Evolutionary conservation across 2,329 filamentous ascomycete genomes (phyloP).

Genomic region (Rutstroemia sydowiana): DNA sequence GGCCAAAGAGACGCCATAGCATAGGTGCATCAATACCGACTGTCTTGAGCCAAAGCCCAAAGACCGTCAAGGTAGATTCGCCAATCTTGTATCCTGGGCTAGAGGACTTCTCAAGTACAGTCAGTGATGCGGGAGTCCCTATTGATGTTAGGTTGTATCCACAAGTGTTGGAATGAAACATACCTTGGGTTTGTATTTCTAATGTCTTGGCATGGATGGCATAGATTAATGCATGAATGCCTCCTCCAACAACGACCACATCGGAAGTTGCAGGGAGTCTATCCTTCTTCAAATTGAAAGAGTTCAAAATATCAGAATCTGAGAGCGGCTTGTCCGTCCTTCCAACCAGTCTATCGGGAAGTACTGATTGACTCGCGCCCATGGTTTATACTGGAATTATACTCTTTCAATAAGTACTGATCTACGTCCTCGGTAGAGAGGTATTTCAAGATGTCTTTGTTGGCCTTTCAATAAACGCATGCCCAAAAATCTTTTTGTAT

Average conservation of each 20-base stretch:
- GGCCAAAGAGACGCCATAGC: conserved; percentile 21
- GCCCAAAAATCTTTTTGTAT: too few relatives aligned
- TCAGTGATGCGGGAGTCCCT: conserved; percentile 7
- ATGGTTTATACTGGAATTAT: not conserved
- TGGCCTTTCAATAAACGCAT: too few relatives aligned
- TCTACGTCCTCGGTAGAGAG: too few relatives aligned
- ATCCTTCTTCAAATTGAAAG: not conserved
- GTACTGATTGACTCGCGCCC: not conserved
- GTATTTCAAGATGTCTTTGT: too few relatives aligned
- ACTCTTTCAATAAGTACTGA: not conserved
- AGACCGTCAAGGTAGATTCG: conserved; percentile 23
- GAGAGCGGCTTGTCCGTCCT: not conserved
- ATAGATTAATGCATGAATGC: conserved; percentile 23
- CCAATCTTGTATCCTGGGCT: conserved; percentile 25
- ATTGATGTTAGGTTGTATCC: not conserved
- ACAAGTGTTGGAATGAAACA: not conserved
- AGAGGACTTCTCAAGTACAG: conserved; percentile 19
- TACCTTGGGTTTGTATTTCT: conserved; percentile 8
- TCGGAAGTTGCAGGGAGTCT: conserved; percentile 16
- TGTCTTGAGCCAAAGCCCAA: conserved; percentile 19
- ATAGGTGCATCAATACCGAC: conserved; percentile 15
- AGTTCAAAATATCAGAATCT: not conserved
- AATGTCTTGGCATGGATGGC: conserved; percentile 19
- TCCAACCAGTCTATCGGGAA: not conserved
- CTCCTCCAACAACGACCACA: conserved; percentile 22